A percentile compares a stretch with the other conserved stretches of the same genome.
Evolutionary conservation across 139 green algal species (phyloP).

Genomic region (Picochlorum sp.): DNA sequence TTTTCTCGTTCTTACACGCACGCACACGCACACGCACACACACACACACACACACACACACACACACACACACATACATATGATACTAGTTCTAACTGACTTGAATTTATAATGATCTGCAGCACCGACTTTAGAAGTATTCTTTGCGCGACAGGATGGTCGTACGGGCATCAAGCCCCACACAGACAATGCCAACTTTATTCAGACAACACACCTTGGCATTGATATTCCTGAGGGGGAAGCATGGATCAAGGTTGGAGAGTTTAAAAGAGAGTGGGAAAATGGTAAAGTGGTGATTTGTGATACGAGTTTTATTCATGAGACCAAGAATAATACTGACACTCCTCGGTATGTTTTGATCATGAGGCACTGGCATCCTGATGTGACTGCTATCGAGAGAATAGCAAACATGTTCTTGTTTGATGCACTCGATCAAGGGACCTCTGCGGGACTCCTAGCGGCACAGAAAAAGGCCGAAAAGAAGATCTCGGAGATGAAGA

Average conservation of each 20-base stretch:
- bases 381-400: slow-evolving; percentile 23
- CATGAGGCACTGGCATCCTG: slow-evolving; percentile 38
- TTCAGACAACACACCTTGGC: slow-evolving; percentile 35
- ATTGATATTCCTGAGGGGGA: slow-evolving; percentile 25
- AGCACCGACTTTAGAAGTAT: slow-evolving; percentile 32
- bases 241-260: slow-evolving; percentile 13
- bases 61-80: no score
- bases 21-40: no score
- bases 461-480: background rate
- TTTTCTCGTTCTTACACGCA: background rate
- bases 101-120: background rate
- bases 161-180: slow-evolving; percentile 26
- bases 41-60: no score
- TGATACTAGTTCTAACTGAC: background rate
- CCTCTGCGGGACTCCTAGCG: background rate
- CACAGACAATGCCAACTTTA: slow-evolving; percentile 31
- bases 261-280: slow-evolving; percentile 24
- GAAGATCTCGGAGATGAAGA: background rate
- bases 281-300: slow-evolving; percentile 15
- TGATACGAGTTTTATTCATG: slow-evolving; percentile 36
- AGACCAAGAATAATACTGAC: slow-evolving; percentile 29
- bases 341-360: slow-evolving; percentile 34
- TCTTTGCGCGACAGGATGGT: slow-evolving; percentile 32
- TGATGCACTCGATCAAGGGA: slow-evolving; percentile 14
- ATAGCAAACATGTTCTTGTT: slow-evolving; percentile 33